Base-by-base conservation (phyloP, 1,284 basidiomycete species). In the Heterobasidion irregulare region DNA sequence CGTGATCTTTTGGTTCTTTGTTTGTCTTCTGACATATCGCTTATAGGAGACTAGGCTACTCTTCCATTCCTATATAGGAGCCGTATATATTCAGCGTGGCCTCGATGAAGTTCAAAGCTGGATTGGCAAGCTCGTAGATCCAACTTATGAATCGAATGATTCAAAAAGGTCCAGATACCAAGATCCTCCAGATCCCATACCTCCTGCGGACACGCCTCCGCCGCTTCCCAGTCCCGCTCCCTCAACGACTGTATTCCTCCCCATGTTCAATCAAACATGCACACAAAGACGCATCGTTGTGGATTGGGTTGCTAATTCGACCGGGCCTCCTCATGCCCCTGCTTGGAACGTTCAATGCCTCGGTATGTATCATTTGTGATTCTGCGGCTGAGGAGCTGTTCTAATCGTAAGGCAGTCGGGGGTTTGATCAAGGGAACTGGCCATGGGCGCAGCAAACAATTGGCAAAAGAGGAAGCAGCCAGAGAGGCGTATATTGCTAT, bases 401-500 rank as follows among this genome's bases (percentile, higher is more conserved):
- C 13, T 35, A 19, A 47, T 1, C 26, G 12, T 48, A 52, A 5
- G 13, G n/a, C 66, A 89, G 86, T 86, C 52, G 83, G 87, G 61
- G 84, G 83, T 1, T 79, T 86, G 57, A 70, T 73, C 62, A 85
- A 82, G 63, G 86, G 86, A 4, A 66, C 72, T 53, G 86, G 86
- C 2, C 66, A 64, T 15, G 84, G 83, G 35, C 68, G 73, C 50
- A 84, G 73, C 66, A 89, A 89, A 67, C 85, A 88, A 64, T 68
- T 79, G 4, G 86, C 86, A 6, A 89, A 87, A 65, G 86, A 89
- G 63, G 82, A 83, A 56, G 86, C 86, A 0, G 86, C 86, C 16
- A 74, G 78, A 57, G 72, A 80, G 61, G 86, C 86, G 6, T 86
- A 79, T 68, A 77, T 80, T 62, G 75, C 76, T 7, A 83, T 89